phyloP scores from a whole-genome alignment of 345 rosid genomes.

The Anacardium occidentale region DNA sequence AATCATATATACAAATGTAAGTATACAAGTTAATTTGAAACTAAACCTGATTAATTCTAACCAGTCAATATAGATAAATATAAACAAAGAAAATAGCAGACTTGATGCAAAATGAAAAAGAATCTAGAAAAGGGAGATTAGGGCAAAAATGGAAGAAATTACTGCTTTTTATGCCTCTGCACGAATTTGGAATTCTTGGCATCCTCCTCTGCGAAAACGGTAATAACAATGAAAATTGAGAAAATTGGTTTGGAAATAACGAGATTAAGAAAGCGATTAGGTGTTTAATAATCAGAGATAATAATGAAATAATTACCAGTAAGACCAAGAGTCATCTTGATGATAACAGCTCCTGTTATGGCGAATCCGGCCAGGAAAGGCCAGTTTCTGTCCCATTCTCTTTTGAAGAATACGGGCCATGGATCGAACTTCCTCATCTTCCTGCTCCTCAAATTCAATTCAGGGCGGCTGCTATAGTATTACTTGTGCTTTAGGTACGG shows the following conservation, averaged over 20 bases:
- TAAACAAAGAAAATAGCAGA: not conserved
- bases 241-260: not conserved
- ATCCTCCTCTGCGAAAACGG: slow-evolving; percentile 63
- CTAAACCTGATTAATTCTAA: not conserved
- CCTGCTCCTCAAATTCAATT: not conserved
- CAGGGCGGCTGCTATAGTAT: too few relatives aligned
- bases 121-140: not conserved
- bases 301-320: slow-evolving; percentile 42
- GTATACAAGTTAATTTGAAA: not conserved
- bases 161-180: slow-evolving; percentile 72
- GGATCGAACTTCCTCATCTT: slow-evolving; percentile 66
- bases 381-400: slow-evolving; percentile 81
- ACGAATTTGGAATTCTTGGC: slow-evolving; percentile 80
- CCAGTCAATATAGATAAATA: not conserved
- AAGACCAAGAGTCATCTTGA: slow-evolving; percentile 71
- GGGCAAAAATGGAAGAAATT: not conserved
- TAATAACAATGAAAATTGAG: not conserved
- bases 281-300: too few relatives aligned
- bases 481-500: not conserved
- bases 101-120: not conserved
- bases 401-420: slow-evolving; percentile 83
- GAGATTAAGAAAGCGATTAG: not conserved
- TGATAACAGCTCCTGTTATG: slow-evolving; percentile 65
- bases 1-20: not conserved
- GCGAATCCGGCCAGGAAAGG: slow-evolving; percentile 93